Evolutionary conservation across 495 filamentous ascomycete genomes (phyloP).

Genomic region (Aspergillus homomorphus): DNA sequence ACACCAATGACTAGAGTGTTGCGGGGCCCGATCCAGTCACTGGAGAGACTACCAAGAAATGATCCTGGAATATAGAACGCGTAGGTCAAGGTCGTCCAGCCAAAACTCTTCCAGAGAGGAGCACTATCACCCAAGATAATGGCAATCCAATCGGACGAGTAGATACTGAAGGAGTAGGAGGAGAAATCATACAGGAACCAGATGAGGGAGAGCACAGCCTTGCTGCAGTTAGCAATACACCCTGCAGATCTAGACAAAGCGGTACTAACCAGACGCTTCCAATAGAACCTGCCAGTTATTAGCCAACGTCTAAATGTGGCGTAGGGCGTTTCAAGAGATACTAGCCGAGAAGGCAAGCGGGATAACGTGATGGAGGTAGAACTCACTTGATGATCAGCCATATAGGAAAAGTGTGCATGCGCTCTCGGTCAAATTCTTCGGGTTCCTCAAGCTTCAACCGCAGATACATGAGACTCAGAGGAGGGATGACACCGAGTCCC

Average conservation of each 20-base stretch:
- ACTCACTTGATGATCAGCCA: conserved; percentile 50
- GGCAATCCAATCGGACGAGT: conserved; percentile 64
- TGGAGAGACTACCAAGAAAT: conserved; percentile 66
- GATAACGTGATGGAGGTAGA: neutral
- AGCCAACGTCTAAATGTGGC: neutral
- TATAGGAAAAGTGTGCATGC: conserved; percentile 51
- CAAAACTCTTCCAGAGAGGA: conserved; percentile 71
- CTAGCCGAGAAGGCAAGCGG: neutral
- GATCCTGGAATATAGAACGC: conserved; percentile 84
- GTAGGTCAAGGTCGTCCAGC: conserved; percentile 83
- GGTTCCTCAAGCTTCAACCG: conserved; percentile 78
- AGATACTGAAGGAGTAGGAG: conserved; percentile 75
- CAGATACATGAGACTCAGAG: conserved; percentile 68
- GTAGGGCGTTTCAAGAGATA: too few relatives aligned
- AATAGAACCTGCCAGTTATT: conserved; percentile 42
- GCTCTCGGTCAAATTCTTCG: conserved; percentile 68
- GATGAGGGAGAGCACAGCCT: conserved; percentile 69
- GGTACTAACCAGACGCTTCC: conserved; percentile 42
- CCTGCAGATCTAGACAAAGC: neutral
- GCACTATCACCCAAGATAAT: conserved; percentile 57
- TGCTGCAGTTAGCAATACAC: conserved; percentile 55
- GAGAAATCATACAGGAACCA: conserved; percentile 95
- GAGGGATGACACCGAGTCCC: conserved; percentile 77
- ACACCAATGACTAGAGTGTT: conserved; percentile 67
- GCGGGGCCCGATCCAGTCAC: conserved; percentile 73